Evolutionary conservation across 352 stramenopile species (phyloP), one percentile per base, ranked within the genome.

Genomic region (Phytophthora fragariae): DNA sequence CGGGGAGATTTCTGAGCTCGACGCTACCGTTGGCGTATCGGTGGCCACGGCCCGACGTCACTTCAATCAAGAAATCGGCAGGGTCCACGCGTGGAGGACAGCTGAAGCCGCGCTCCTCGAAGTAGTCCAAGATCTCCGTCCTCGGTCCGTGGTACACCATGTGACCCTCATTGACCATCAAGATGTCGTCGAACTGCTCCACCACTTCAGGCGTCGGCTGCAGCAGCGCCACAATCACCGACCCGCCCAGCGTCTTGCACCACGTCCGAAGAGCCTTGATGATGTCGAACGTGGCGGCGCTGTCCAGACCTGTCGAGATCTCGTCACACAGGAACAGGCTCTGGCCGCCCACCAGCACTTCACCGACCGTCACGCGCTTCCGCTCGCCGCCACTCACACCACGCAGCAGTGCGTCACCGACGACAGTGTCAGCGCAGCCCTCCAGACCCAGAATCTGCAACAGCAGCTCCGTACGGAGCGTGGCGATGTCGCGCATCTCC

Each of bases 101-200:
- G 8, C 66, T 80, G 69, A 94, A 94, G 0, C 92, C 93, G 14
- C 89, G 76, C 12, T 73, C 73, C 27, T 91, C 65, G 71, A 99
- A 98, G 73, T 98, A 98, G 33, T 72, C 72, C 55, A 92, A 33
- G 35, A 91, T 91, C 57, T 92, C 84, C 10, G 72, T 85, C 1
- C 85, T 70, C 11, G 88, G 91, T 11, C 97, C 97, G 60, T 98
- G 93, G 78, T 98, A 99, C 12, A 99, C 89, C 62, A 99, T 73
- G 56, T 92, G 81, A 2, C 97, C 97, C 64, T 98, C 88, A 72
- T 95, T 95, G 37, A 99, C 70, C 71, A 99, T 84, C 41, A 99
- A 85, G 33, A 99, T 86, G 59, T 99, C 92, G 75, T 99, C 97
- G 72, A 99, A 99, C 33, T 98, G 79, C 59, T 94, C 90, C n/a